A percentile compares a stretch with the other conserved stretches of the same genome.
phyloP scores from a whole-genome alignment of 805 yeast species.

The Blastobotrys americana region DNA sequence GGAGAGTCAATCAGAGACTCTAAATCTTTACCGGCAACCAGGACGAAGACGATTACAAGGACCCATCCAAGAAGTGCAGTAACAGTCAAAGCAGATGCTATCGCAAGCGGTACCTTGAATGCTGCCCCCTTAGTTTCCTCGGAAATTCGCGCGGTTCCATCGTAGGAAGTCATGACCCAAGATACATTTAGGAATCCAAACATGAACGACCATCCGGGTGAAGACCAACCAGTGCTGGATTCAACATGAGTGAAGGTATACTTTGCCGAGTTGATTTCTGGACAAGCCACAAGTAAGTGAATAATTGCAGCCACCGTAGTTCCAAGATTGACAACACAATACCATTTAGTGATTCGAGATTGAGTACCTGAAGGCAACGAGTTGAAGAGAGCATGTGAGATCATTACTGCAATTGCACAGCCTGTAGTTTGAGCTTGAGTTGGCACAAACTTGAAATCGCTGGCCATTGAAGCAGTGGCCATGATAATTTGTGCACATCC shows the following conservation, averaged over 20 bases:
- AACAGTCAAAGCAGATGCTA: constrained; percentile 37
- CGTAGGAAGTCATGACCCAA: constrained; percentile 11
- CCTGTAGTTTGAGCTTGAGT: constrained; percentile 4
- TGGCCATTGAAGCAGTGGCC: constrained; percentile 5
- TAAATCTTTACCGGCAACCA: constrained; percentile 33
- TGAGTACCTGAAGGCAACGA: constrained; percentile 46
- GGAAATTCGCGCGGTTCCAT: constrained; percentile 7
- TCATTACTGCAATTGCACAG: constrained; percentile 34
- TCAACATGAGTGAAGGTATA: constrained; percentile 44
- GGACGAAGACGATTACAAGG: constrained; percentile 4
- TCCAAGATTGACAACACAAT: constrained; percentile 45
- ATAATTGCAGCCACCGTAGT: constrained; percentile 44
- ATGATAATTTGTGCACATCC: constrained; percentile 10
- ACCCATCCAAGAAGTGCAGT: constrained; percentile 8
- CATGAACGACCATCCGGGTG: constrained; percentile 50
- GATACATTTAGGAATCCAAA: constrained; percentile 22
- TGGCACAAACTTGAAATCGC: constrained; percentile 3
- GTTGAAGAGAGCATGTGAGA: constrained; percentile 44
- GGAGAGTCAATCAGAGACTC: constrained; percentile 62
- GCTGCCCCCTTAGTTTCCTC: constrained; percentile 42
- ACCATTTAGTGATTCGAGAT: constrained; percentile 43
- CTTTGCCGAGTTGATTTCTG: constrained; percentile 37
- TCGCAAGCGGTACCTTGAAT: constrained; percentile 50
- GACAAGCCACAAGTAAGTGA: constrained; percentile 49
- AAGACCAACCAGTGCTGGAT: constrained; percentile 44